phyloP scores from a whole-genome alignment of 2,329 filamentous ascomycete genomes.

The Phialophora macrospora region DNA sequence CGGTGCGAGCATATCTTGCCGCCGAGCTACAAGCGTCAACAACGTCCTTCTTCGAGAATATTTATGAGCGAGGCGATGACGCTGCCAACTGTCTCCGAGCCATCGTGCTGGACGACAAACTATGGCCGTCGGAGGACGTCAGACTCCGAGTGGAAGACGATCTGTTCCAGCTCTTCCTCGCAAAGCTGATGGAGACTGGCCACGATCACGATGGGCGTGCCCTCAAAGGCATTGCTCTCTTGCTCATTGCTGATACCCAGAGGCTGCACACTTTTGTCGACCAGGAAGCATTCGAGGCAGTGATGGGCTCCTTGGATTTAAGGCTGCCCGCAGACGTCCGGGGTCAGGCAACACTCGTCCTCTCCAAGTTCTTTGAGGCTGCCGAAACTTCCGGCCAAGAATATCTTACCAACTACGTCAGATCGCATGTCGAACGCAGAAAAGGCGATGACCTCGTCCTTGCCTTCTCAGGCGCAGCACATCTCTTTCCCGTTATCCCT shows the following conservation, averaged over 20 bases:
- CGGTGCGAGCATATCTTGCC: slow-evolving; percentile 52
- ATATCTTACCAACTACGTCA: slow-evolving; percentile 75
- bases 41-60: slow-evolving; percentile 55
- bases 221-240: slow-evolving; percentile 64
- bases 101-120: slow-evolving; percentile 52
- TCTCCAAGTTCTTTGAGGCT: slow-evolving; percentile 80
- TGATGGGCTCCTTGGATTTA: slow-evolving; percentile 85
- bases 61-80: slow-evolving; percentile 55
- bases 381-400: slow-evolving; percentile 72
- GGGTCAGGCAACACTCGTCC: slow-evolving; percentile 79
- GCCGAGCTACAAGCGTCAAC: slow-evolving; percentile 50
- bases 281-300: slow-evolving; percentile 77
- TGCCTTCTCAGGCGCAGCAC: slow-evolving; percentile 89
- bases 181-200: slow-evolving; percentile 87
- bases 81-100: slow-evolving; percentile 54
- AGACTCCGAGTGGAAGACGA: slow-evolving; percentile 53
- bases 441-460: slow-evolving; percentile 88
- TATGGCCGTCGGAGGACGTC: slow-evolving; percentile 51
- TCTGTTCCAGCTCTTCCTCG: slow-evolving; percentile 70
- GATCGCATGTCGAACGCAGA: slow-evolving; percentile 69
- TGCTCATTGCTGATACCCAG: slow-evolving; percentile 61
- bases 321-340: slow-evolving; percentile 74
- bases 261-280: slow-evolving; percentile 59
- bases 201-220: slow-evolving; percentile 70
- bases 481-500: slow-evolving; percentile 84